Percentiles rank a stretch among this genome's conserved stretches.
phyloP scores from a whole-genome alignment of 2,329 filamentous ascomycete species.

The Fusarium algeriense region DNA sequence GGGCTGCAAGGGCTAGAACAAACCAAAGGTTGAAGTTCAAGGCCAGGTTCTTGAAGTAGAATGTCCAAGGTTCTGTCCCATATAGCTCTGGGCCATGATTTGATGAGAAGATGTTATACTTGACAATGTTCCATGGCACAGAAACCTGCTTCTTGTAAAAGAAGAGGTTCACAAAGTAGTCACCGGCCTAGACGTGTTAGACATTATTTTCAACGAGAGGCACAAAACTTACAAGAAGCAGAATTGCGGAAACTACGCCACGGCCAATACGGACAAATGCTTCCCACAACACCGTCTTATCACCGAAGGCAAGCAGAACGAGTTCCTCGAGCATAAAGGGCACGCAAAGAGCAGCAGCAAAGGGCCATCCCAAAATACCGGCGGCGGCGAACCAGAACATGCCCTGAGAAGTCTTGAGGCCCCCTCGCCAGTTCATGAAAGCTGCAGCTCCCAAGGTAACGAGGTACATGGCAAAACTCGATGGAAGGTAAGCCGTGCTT shows the following conservation, averaged over 20 bases:
- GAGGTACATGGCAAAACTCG: conserved; percentile 97
- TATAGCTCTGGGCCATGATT: conserved; percentile 90
- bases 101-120: conserved; percentile 92
- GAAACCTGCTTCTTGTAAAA: conserved; percentile 85
- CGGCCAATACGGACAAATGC: conserved; percentile 72
- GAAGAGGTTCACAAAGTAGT: conserved; percentile 80
- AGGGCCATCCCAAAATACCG: conserved; percentile 92
- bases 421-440: conserved; percentile 90
- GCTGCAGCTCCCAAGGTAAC: conserved; percentile 86
- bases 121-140: conserved; percentile 92
- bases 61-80: conserved; percentile 96
- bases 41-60: conserved; percentile 90
- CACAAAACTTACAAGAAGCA: conserved; percentile 73
- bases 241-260: conserved; percentile 73
- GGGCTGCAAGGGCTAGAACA: conserved; percentile 77
- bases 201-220: neutral
- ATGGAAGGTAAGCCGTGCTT: conserved; percentile 87
- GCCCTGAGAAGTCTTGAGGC: conserved; percentile 82
- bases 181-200: conserved; percentile 65
- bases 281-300: conserved; percentile 70
- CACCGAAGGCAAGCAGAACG: conserved; percentile 66
- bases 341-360: conserved; percentile 82
- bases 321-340: conserved; percentile 87
- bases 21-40: conserved; percentile 99
- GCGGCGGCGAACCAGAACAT: conserved; percentile 93